Evolutionary conservation across 1,139 yeast genomes (phyloP), one percentile per base, ranked within the genome.

Genomic region (Insectozyma bohioensis): DNA sequence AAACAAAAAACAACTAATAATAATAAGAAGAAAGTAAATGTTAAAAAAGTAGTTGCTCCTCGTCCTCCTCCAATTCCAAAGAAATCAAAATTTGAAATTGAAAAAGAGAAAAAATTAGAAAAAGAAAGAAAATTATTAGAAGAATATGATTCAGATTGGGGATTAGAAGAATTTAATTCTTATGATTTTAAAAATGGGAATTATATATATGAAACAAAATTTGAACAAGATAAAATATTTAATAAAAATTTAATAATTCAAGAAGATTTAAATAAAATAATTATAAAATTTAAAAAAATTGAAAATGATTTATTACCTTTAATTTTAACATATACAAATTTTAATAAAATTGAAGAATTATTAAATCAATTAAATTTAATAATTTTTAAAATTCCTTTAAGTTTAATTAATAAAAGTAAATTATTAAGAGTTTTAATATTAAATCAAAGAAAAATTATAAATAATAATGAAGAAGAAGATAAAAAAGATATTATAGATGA

Each of bases 101-200:
- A n/a, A n/a, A n/a, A n/a, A 20, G 43, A 54, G n/a, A 45, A 53
- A 23, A 56, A 54, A 32, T 40, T 30, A 42, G 46, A 23, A 47
- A 44, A 31, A 11, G 47, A 58, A 54, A 51, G 25, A 52, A 49
- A 18, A 28, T 14, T 39, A 7, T n/a, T 39, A 19, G 34, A 41
- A 2, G 64, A 54, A 12, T 56, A 55, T 31, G 75, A 68, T 45
- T 52, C 64, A 4, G 75, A 68, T 45, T 68, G 75, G 75, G 74
- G 74, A 2, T 36, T 67, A 13, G 69, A 63, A 7, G 71, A 63
- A 14, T 41, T 47, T 21, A 37, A 51, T 11, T 45, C 43, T 6
- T 49, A 42, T 26, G 54, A 56, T 15, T 43, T 36, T 26, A 49
- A 53, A 9, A 39, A 43, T 17, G 72, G 71, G 0, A 56, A 66